Evolutionary conservation across 1,284 basidiomycete genomes (phyloP), one percentile per base, ranked within the genome.

Genomic region (Rhodofomes roseus): DNA sequence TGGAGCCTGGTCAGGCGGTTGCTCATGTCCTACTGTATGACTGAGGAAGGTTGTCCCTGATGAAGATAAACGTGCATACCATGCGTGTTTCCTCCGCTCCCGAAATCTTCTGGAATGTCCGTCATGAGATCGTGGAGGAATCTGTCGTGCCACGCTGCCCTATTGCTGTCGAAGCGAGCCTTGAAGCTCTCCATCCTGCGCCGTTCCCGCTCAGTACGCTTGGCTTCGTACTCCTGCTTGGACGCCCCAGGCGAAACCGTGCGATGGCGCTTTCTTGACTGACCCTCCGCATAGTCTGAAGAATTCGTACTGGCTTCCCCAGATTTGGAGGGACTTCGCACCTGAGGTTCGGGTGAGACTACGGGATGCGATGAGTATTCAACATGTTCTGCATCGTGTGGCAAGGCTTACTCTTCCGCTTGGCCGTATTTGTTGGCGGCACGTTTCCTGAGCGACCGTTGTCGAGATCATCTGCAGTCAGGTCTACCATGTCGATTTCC

Each of bases 51-150:
- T 18, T 46, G 16, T 40, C 14, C 8, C 29, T 4, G 41, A 5
- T 27, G 11, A 12, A 3, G 22, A 7, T 9, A 14, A 52, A 52
- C 31, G 31, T 52, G 16, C 16, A 4, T 36, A 52, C 41, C 27
- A 27, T 46, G 27, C 18, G 51, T 20, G 23, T 16, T 23, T 22
- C 25, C 36, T 29, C 48, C 48, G 14, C 23, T 29, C 11, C 34
- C n/a, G 22, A 51, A n/a, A 4, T 52, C 54, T 55, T 57, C 41
- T 4, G 62, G 61, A 6, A 60, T 55, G 6, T 60, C 56, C 1
- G 59, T 56, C 39, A 65, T 46, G n/a, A 82, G 70, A 34, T 80
- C 79, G 31, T 77, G 70, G 70, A 79, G 69, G 56, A 80, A 70
- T 52, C 65, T 46, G 16, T 56, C 39, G 54, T 51, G 43, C 54